A percentile compares a stretch with the other conserved stretches of the same genome.
phyloP scores from a whole-genome alignment of 2,329 filamentous ascomycete genomes.

The Sclerotinia nivalis region DNA sequence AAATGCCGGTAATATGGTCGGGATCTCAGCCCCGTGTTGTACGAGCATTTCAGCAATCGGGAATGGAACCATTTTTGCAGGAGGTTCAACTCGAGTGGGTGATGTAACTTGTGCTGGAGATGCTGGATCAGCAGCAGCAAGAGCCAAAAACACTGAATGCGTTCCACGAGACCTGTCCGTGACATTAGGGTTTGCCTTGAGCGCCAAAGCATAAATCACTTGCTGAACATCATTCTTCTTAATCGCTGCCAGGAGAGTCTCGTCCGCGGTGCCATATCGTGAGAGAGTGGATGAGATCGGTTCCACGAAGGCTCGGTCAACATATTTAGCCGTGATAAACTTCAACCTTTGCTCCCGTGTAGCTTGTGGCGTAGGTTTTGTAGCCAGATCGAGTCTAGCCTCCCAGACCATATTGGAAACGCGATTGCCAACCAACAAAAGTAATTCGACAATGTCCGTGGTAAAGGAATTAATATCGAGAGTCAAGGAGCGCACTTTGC shows the following conservation, averaged over 20 bases:
- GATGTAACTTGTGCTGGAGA: slow-evolving; percentile 59
- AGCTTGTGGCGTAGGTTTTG: slow-evolving; percentile 73
- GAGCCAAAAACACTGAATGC: slow-evolving; percentile 84
- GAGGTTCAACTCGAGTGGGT: slow-evolving; percentile 45
- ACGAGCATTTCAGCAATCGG: slow-evolving; percentile 86
- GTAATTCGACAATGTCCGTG: slow-evolving; percentile 90
- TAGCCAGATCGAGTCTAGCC: slow-evolving; percentile 69
- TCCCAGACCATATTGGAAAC: slow-evolving; percentile 98
- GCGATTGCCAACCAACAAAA: slow-evolving; percentile 88
- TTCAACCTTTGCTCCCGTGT: slow-evolving; percentile 87
- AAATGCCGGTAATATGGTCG: slow-evolving; percentile 72
- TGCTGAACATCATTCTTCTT: slow-evolving; percentile 96
- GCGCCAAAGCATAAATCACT: slow-evolving; percentile 84
- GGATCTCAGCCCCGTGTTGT: slow-evolving; percentile 92
- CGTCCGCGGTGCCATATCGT: slow-evolving; percentile 76
- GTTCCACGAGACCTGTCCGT: slow-evolving; percentile 84
- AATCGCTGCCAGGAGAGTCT: slow-evolving; percentile 86
- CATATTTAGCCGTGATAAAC: slow-evolving; percentile 95
- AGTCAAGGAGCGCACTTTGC: slow-evolving; percentile 92
- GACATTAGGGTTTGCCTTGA: slow-evolving; percentile 84
- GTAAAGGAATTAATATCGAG: slow-evolving; percentile 96
- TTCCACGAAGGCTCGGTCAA: slow-evolving; percentile 78
- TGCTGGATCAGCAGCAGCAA: slow-evolving; percentile 90
- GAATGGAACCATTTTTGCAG: slow-evolving; percentile 65
- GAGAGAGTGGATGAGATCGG: slow-evolving; percentile 74